Conservation (phyloP, 208 protist species). For the Blechomonas ayalai region DNA sequence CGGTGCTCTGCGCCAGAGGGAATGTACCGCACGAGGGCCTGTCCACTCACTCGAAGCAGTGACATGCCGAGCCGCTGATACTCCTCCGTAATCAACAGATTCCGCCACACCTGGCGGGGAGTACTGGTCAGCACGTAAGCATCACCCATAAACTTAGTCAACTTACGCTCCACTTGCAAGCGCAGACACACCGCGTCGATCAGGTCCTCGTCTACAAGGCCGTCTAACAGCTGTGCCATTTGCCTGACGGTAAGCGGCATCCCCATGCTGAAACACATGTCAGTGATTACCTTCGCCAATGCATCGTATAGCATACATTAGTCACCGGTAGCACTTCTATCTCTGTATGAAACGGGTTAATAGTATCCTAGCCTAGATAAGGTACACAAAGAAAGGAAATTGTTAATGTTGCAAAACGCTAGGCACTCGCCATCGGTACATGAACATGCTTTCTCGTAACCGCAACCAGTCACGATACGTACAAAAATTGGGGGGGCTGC, state of each 20-base stretch:
- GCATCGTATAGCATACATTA: conserved; percentile 74
- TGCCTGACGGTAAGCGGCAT: conserved; percentile 38
- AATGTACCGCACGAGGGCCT: conserved; percentile 54
- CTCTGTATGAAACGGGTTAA: no score
- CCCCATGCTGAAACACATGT: conserved; percentile 58
- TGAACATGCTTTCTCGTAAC: no score
- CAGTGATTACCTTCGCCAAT: conserved; percentile 45
- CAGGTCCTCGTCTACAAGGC: conserved; percentile 46
- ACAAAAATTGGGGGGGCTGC: no score
- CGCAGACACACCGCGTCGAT: conserved; percentile 41
- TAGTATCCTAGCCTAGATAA: no score
- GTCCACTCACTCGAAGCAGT: conserved; percentile 29
- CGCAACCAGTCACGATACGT: no score
- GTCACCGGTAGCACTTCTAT: no score
- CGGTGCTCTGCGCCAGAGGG: conserved; percentile 56
- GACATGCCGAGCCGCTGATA: conserved; percentile 82
- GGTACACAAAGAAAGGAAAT: no score
- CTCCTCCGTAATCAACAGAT: conserved; percentile 62
- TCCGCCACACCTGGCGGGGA: conserved; percentile 16
- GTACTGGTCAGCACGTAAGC: conserved; percentile 49
- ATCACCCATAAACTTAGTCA: conserved; percentile 42
- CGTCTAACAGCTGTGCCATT: conserved; percentile 39
- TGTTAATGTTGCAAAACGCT: no score
- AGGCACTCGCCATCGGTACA: no score
- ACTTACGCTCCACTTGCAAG: conserved; percentile 54